phyloP scores from a whole-genome alignment of 129 eudicot species.

The Flaveria trinervia region DNA sequence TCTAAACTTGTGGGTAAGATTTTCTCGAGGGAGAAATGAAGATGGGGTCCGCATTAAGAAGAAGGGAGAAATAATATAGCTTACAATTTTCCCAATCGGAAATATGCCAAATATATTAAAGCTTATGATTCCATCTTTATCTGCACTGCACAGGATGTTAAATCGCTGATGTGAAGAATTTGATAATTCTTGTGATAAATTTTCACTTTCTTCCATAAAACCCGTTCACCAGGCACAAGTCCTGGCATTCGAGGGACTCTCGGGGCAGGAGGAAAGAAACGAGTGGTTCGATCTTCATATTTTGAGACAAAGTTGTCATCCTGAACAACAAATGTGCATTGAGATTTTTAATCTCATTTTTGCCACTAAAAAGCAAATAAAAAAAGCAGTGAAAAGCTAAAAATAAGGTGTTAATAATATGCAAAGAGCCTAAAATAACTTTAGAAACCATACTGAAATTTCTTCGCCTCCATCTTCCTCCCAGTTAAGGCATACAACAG shows the following conservation, averaged over 20 bases:
- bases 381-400: constrained; percentile 3
- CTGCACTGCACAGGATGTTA: constrained; percentile 91
- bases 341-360: not conserved
- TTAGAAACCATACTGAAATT: constrained; percentile 41
- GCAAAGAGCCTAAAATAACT: constrained; percentile 23
- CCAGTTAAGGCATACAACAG: constrained; percentile 92
- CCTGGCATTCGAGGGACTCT: constrained; percentile 89
- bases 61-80: constrained; percentile 31
- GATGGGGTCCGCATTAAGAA: constrained; percentile 8
- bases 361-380: not conserved
- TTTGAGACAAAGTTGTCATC: constrained; percentile 44
- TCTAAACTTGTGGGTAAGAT: not conserved
- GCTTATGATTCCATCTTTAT: constrained; percentile 73
- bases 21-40: constrained; percentile 4
- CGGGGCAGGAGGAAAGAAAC: constrained; percentile 94
- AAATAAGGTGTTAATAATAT: not conserved
- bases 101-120: constrained; percentile 94
- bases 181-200: constrained; percentile 66
- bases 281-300: constrained; percentile 93
- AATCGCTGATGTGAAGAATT: constrained; percentile 76
- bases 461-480: constrained; percentile 63
- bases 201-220: constrained; percentile 79
- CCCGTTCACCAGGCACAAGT: constrained; percentile 83
- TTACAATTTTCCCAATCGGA: constrained; percentile 87
- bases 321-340: constrained; percentile 38